Evolutionary conservation across 768 basidiomycete species (phyloP), one percentile per base, ranked within the genome.

Genomic region (Leccinum ochraceum): DNA sequence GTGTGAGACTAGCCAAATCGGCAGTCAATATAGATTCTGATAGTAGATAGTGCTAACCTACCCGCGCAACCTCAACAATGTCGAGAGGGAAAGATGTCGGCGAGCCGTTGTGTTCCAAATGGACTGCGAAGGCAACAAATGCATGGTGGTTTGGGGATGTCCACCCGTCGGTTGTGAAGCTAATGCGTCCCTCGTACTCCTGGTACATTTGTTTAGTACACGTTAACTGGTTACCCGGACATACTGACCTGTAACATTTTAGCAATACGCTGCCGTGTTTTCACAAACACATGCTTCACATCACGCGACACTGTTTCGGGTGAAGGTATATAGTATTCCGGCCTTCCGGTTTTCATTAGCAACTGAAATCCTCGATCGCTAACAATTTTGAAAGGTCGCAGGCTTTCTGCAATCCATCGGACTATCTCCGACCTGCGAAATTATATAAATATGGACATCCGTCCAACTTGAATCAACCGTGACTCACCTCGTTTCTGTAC

Each of bases 291-390:
- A 4, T 6, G 22, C 3, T 34, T 44, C 5, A 26, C 16, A 26
- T 59, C 58, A 17, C 6, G 4, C 4, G 26, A 44, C 1, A 59
- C 32, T 6, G 30, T 59, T 8, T 17, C 10, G 2, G 28, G 32
- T 1, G 17, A 59, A 6, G 57, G 51, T 53, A 58, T 22, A 51
- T 59, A 46, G 16, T 59, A 59, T 42, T 59, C 52, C 34, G 42
- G 58, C 20, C 52, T 32, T 1, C 58, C 17, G 1, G 22, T 59
- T 13, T 59, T 59, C 52, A 59, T 54, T 0, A 59, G 14, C 2
- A 4, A 17, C 26, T 13, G 11, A 54, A 59, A 48, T 36, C 53
- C 53, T 16, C 6, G 6, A 28, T 59, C 32, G 0, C 8, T 10
- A 9, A 59, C 17, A 8, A 59, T 59, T 3, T 13, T 34, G 46